Base-by-base conservation (phyloP, 1,284 basidiomycete species). In the Cutaneotrichosporon cyanovorans region DNA sequence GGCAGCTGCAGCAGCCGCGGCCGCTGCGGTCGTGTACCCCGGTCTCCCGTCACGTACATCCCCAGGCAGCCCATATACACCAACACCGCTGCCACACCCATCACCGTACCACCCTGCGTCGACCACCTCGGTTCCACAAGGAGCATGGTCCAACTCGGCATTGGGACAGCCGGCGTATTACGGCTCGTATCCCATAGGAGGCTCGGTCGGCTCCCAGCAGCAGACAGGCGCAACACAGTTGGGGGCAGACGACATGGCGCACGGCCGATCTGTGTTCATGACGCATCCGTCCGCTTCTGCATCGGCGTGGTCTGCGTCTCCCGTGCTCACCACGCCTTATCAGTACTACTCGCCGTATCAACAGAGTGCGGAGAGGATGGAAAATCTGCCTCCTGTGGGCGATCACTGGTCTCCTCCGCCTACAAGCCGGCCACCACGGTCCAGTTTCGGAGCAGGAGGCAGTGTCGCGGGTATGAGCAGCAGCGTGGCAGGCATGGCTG, bases 281-380 rank as follows among this genome's bases (percentile, higher is more conserved):
- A 30, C 41, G 6, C 50, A 47, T 23, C 39, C 39, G 0, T 39
- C 52, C 4, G 40, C 48, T 0, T 42, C 52, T 8, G 34, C 23
- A 4, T 38, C 45, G 7, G 48, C 42, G 0, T 54, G 52, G 52
- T 50, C 52, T 5, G 33, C 49, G 3, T 54, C 52, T 7, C 46
- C 48, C 1, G 48, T 54, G 10, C 22, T 54, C 12, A 45, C 52
- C 15, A 34, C 52, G 6, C 52, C 49, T 1, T 54, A 46, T 28
- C 48, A 50, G 43, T 54, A 48, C 40, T 54, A 46, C 37, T 42
- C 28, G 30, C 46, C 46, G 2, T 54, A 39, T 19, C 43, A 40
- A 7, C 22, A 18, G 6, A 41, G 48, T 36, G 42, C 35, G 12
- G 49, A 54, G 25, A 7, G 31, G n/a, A 46, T 54, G 35, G 46